Conservation (phyloP, 495 filamentous ascomycete species). For the Melanomma pulvis-pyrius region DNA sequence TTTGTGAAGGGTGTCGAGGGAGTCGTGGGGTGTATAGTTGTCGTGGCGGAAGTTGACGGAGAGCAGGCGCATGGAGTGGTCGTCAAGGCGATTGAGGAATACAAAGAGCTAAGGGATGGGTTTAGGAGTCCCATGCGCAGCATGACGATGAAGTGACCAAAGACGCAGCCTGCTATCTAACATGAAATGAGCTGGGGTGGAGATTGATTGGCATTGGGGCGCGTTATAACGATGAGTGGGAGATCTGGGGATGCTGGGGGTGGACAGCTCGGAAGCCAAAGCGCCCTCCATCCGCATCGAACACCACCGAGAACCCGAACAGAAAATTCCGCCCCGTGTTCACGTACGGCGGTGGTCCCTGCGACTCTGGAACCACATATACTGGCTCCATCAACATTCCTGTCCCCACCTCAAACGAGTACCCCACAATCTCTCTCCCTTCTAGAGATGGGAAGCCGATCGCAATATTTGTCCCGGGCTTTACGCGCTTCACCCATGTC, state of each 20-base stretch:
- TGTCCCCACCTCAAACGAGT: constrained; percentile 21
- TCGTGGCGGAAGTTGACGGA: constrained; percentile 72
- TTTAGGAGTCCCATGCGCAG: constrained; percentile 29
- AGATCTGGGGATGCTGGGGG: background rate
- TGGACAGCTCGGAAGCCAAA: constrained; percentile 21
- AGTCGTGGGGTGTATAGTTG: constrained; percentile 68
- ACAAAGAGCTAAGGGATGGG: constrained; percentile 32
- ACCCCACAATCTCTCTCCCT: constrained; percentile 1
- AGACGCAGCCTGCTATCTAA: background rate
- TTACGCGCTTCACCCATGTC: constrained; percentile 14
- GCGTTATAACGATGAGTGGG: background rate
- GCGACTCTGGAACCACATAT: constrained; percentile 20
- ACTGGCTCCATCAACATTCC: background rate
- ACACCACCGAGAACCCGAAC: constrained; percentile 21
- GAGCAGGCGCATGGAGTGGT: constrained; percentile 77
- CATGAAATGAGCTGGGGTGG: too few relatives aligned
- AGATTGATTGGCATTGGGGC: too few relatives aligned
- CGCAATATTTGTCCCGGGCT: constrained; percentile 9
- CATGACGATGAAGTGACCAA: constrained; percentile 22
- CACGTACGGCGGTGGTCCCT: constrained; percentile 11
- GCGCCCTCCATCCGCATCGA: constrained; percentile 28
- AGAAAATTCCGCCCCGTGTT: constrained; percentile 31
- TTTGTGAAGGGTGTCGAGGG: constrained; percentile 71
- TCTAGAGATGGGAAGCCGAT: constrained; percentile 5
- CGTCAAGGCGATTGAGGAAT: constrained; percentile 63